Evolutionary conservation across 352 stramenopile genomes (phyloP).

Genomic region (Paralagenidium karlingii): DNA sequence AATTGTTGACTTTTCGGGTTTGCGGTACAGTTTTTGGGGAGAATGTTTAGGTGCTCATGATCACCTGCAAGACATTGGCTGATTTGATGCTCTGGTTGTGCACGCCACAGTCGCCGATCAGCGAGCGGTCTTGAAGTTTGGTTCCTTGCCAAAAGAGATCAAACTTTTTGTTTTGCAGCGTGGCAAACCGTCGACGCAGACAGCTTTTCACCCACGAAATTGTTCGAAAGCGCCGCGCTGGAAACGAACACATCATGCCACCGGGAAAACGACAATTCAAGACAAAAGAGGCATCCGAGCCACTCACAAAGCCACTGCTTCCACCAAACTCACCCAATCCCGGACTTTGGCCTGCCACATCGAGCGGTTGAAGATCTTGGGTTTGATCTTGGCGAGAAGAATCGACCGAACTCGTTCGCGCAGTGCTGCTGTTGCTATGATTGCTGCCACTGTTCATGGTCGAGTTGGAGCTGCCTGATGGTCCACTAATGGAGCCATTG

Average conservation of each 20-base stretch:
- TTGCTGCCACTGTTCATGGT: not conserved
- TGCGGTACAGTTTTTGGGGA: not conserved
- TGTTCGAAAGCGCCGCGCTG: too few species aligned
- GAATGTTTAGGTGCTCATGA: not conserved
- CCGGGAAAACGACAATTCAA: slow-evolving; percentile 42
- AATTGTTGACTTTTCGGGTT: not conserved
- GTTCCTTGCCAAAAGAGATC: slow-evolving; percentile 28
- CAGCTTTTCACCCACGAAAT: too few species aligned
- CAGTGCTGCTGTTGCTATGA: not conserved
- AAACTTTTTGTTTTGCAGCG: slow-evolving; percentile 42
- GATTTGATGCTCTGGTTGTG: slow-evolving; percentile 3
- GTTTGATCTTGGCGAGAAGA: not conserved
- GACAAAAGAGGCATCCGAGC: not conserved
- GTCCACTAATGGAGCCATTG: not conserved
- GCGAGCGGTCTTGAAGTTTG: slow-evolving; percentile 21
- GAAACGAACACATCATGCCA: slow-evolving; percentile 34
- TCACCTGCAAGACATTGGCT: slow-evolving; percentile 1
- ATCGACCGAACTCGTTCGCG: not conserved
- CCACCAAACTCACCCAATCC: not conserved
- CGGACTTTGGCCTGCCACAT: not conserved
- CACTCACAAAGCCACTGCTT: too few species aligned
- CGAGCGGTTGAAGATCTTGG: not conserved
- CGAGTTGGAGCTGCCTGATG: not conserved
- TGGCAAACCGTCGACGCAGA: too few species aligned
- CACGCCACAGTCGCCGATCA: slow-evolving; percentile 24